These are phyloP conservation scores for Rheum nobile DNA, from an alignment of 148 eudicot genomes.

Conservation along the genomic window DNA sequence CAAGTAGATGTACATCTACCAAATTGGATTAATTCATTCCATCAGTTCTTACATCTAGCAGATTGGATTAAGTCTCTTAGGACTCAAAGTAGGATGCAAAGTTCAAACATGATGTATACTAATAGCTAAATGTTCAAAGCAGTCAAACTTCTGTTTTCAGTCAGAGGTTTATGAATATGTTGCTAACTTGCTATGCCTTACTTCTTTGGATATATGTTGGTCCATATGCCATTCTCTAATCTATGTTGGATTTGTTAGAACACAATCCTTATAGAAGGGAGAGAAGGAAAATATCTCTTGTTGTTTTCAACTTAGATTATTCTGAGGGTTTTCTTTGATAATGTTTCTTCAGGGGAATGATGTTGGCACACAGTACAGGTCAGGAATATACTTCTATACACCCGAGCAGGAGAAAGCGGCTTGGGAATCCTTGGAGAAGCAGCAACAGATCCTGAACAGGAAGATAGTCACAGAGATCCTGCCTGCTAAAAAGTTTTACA, in stretches of 20 bases:
- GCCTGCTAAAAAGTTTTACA: constrained; percentile 6
- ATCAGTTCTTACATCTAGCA: not conserved
- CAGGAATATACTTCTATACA: constrained; percentile 9
- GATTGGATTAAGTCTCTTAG: not conserved
- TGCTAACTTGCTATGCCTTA: not conserved
- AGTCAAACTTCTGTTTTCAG: too few relatives aligned
- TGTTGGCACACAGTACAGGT: constrained; percentile 6
- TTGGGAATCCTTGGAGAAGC: constrained; percentile 9
- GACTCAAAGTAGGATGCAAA: not conserved
- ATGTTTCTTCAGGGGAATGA: constrained; percentile 5
- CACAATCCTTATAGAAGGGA: not conserved
- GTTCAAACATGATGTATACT: not conserved
- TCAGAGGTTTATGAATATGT: too few relatives aligned
- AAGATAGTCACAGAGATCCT: constrained; percentile 9
- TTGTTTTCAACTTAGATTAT: not conserved
- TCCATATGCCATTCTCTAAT: not conserved
- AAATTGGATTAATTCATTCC: not conserved
- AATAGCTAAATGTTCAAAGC: not conserved
- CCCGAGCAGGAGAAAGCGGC: constrained; percentile 8
- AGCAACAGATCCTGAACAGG: constrained; percentile 2
- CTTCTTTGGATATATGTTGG: not conserved
- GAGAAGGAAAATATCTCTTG: not conserved
- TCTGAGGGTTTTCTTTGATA: not conserved
- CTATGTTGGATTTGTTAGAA: not conserved
- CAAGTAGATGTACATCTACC: not conserved